These are phyloP conservation scores for Hibiscus mutabilis DNA, from an alignment of 345 rosid species.

Conservation along the genomic window DNA sequence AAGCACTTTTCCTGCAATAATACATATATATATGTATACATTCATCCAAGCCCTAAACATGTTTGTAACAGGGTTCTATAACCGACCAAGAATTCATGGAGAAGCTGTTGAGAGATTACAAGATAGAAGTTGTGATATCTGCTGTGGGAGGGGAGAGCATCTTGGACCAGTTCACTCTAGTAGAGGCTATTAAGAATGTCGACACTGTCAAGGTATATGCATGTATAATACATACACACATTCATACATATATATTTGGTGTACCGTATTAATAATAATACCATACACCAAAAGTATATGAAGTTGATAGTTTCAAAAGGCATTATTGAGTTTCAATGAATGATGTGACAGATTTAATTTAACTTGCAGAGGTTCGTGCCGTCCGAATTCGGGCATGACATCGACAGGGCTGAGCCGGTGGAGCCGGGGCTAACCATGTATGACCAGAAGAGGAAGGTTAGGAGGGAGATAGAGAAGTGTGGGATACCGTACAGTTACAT, in stretches of 20 bases:
- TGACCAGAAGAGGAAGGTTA: conserved; percentile 21
- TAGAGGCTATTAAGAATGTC: conserved; percentile 21
- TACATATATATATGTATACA: not conserved
- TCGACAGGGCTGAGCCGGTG: conserved; percentile 31
- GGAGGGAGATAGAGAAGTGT: conserved; percentile 21
- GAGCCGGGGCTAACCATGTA: conserved; percentile 36
- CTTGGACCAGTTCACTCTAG: conserved; percentile 21
- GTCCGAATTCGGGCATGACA: conserved; percentile 35
- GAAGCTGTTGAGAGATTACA: conserved; percentile 16
- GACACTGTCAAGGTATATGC: conserved; percentile 21
- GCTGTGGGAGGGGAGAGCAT: conserved; percentile 24
- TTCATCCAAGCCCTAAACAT: not conserved
- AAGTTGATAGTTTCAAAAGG: not conserved
- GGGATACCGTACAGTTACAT: conserved; percentile 35
- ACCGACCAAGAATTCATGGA: conserved; percentile 17
- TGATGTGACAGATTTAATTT: not conserved
- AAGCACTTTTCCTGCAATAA: not conserved
- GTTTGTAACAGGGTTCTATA: conserved; percentile 21
- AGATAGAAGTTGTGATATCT: conserved; percentile 26
- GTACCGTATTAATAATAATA: no score
- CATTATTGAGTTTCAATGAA: not conserved
- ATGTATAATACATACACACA: not conserved
- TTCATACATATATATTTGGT: no score
- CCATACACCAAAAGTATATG: no score
- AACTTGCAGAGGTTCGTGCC: conserved; percentile 28